Evolutionary conservation across 805 yeast species (phyloP), one percentile per base, ranked within the genome.

Genomic region (Candida incommunis): DNA sequence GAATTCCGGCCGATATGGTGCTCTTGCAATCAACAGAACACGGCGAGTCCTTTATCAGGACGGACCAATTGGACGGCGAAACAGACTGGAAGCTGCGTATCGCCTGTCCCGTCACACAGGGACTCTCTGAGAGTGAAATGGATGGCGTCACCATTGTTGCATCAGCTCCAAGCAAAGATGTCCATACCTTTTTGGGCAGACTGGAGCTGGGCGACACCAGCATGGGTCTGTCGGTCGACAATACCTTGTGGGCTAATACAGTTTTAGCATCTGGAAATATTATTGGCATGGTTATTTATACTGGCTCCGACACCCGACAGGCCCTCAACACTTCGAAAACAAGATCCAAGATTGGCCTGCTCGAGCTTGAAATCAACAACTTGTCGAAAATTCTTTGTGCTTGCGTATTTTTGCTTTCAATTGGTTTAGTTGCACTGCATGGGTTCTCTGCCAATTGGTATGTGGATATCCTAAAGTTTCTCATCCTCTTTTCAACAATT

Each of bases 11-110:
- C 0, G 99, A 92, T 62, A 71, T 87, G 77, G 67, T 92, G 4
- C 63, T 92, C 23, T 64, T 92, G 40, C 94, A 85, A 58, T 80
- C 95, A 1, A 78, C 86, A 46, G 96, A 85, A 58, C 58, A 70
- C 2, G 96, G 96, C 4, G 99, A 92, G 58, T 74, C 88, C 1
- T 92, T 94, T 56, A 84, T 92, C 51, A 83, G 94, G 55, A 92
- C 99, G 0, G 99, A 92, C 66, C 99, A 92, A 64, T 69, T 92
- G 43, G 99, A 92, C 62, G 99, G 99, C 58, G 99, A 92, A 62
- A 92, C 99, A 3, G 99, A 92, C 65, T 92, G 99, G 99, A 92
- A 92, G 61, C 68, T 92, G 45, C 70, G 98, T 54, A 65, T 84
- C 31, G 92, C 96, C 0, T 72, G 80, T 42, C 71, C 78, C 11